phyloP scores from a whole-genome alignment of 2,329 filamentous ascomycete genomes.

The Ascochyta pisi region DNA sequence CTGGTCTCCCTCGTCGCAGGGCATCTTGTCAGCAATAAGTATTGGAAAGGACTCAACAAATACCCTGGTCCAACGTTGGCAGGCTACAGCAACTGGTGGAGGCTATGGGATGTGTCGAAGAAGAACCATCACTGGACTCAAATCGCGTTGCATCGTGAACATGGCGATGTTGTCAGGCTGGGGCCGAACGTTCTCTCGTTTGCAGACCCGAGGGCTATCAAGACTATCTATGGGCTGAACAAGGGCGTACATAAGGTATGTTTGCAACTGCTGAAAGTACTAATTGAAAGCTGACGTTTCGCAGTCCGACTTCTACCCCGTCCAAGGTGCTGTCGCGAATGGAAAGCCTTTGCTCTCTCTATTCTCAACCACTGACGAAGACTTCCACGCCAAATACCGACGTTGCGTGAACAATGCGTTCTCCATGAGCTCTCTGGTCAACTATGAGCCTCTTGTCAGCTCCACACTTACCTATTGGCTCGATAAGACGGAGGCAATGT shows the following conservation, averaged over 20 bases:
- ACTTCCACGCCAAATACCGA: conserved; percentile 76
- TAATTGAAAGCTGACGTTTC: conserved; percentile 2
- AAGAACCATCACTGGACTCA: conserved; percentile 72
- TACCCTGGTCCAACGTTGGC: conserved; percentile 77
- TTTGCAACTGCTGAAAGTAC: neutral
- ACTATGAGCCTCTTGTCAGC: conserved; percentile 82
- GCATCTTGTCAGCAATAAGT: conserved; percentile 55
- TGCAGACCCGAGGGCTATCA: conserved; percentile 74
- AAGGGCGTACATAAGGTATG: conserved; percentile 79
- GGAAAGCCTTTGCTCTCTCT: conserved; percentile 73
- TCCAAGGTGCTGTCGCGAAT: conserved; percentile 75
- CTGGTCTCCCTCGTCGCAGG: conserved; percentile 40
- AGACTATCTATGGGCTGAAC: conserved; percentile 80
- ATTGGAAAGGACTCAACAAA: conserved; percentile 66
- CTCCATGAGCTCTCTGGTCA: conserved; percentile 76
- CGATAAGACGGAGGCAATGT: conserved; percentile 54
- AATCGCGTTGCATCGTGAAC: conserved; percentile 70
- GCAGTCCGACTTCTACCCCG: conserved; percentile 80
- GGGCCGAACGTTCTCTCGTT: conserved; percentile 79
- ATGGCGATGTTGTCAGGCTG: conserved; percentile 76
- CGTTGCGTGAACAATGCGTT: conserved; percentile 79
- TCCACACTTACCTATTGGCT: conserved; percentile 76
- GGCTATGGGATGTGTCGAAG: conserved; percentile 71
- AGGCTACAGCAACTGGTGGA: conserved; percentile 75
- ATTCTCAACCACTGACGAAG: conserved; percentile 77